A percentile compares a stretch with the other conserved stretches of the same genome.
These are phyloP conservation scores for Thielaviopsis euricoi DNA, from an alignment of 2,329 filamentous ascomycete genomes.

Conservation along the genomic window DNA sequence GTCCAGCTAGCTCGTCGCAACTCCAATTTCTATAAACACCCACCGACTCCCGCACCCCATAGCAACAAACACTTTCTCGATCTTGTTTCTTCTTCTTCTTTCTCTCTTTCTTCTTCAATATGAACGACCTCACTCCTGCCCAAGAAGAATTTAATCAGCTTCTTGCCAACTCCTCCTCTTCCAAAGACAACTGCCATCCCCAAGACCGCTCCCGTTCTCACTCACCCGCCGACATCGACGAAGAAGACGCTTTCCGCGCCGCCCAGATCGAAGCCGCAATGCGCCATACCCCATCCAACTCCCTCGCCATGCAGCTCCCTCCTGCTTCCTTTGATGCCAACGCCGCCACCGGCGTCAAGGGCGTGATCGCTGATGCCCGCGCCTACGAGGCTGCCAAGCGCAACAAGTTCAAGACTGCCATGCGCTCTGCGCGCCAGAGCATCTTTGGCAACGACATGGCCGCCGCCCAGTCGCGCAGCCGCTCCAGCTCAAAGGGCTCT, in stretches of 20 bases:
- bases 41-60: too few species aligned
- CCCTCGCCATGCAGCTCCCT: conserved; percentile 40
- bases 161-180: conserved; percentile 35
- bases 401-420: conserved; percentile 35
- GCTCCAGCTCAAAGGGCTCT: conserved; percentile 24
- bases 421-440: conserved; percentile 35
- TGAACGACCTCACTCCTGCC: conserved; percentile 40
- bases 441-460: conserved; percentile 32
- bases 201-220: conserved; percentile 37
- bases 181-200: conserved; percentile 28
- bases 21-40: too few species aligned
- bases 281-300: conserved; percentile 39
- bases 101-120: conserved; percentile 20
- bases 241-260: conserved; percentile 38
- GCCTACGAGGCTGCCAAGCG: conserved; percentile 54
- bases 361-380: conserved; percentile 70
- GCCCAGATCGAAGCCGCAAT: conserved; percentile 45
- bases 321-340: conserved; percentile 48
- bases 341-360: conserved; percentile 66
- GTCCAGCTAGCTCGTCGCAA: neutral
- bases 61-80: neutral
- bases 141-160: conserved; percentile 52
- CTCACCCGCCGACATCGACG: conserved; percentile 31
- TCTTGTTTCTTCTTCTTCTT: neutral
- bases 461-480: conserved; percentile 18